Evolutionary conservation across 2,329 filamentous ascomycete species (phyloP), one percentile per base, ranked within the genome.

Genomic region (Colletotrichum liriopes): DNA sequence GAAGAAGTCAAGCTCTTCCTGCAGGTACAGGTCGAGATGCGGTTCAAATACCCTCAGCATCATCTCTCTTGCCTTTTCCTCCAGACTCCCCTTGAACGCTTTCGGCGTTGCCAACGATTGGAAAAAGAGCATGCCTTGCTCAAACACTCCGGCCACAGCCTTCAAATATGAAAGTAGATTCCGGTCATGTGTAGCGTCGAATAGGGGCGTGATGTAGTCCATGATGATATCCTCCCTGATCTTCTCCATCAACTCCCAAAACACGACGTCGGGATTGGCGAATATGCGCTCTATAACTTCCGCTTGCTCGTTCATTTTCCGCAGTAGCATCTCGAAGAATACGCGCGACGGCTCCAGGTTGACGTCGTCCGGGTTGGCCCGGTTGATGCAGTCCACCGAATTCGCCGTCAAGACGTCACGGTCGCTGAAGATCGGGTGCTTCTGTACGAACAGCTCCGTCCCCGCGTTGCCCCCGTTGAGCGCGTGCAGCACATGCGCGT

Each of bases 1-100:
- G 81, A 98, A 98, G 78, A 91, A 92, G 60, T 96, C 94, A 39
- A 98, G 86, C 83, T 99, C 96, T 79, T 98, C 96, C 74, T 94
- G 92, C 20, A 99, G 86, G 80, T 98, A 99, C 1, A 97, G 84
- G 79, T 98, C 95, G n/a, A 98, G 87, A 79, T 98, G 96, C 49
- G 93, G 94, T 80, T 98, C 96, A 77, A 98, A 98, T 0, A 95
- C 91, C 74, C 88, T 89, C 20, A 91, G 84, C 18, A 95, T 87
- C 62, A 94, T 87, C 70, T 90, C 86, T 76, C 91, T 92, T 18
- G 93, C 88, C 75, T 92, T 90, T 12, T 91, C 87, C 55, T 88
- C 81, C 59, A 93, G 91, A 12, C 90, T 88, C 39, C 89, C 83
- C 23, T 87, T 86, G 0, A 90, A 90, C 39, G 87, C 89, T 63